Conservation (phyloP, 768 basidiomycete genomes). For the Lactarius deliciosus region DNA sequence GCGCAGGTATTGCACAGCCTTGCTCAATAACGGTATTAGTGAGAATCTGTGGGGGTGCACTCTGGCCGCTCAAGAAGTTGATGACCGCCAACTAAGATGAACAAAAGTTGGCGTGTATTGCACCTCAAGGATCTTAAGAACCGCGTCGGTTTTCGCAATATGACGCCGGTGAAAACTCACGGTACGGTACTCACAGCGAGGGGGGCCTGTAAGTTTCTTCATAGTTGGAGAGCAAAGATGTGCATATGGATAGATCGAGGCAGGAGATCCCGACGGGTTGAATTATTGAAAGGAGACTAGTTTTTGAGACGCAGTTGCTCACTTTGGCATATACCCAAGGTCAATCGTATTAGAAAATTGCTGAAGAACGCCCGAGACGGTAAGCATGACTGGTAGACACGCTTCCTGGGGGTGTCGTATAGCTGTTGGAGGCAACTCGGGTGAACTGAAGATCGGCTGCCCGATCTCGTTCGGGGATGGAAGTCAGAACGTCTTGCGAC, state of each 20-base stretch:
- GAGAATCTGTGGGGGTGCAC: constrained; percentile 25
- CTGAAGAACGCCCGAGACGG: too few species aligned
- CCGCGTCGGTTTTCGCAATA: neutral
- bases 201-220: neutral
- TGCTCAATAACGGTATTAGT: constrained; percentile 23
- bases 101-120: constrained; percentile 28
- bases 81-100: constrained; percentile 38
- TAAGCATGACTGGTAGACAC: too few species aligned
- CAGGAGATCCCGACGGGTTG: too few species aligned
- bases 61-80: constrained; percentile 31
- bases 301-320: too few species aligned
- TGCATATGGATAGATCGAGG: neutral
- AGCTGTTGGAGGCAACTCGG: constrained; percentile 28
- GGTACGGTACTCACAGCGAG: neutral
- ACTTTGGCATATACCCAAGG: too few species aligned
- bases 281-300: too few species aligned
- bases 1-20: constrained; percentile 39
- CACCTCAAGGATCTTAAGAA: constrained; percentile 28
- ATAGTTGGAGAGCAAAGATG: constrained; percentile 1
- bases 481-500: too few species aligned
- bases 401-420: too few species aligned
- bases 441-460: neutral
- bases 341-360: too few species aligned
- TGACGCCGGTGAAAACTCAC: neutral
- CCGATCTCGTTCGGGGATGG: too few species aligned